A percentile compares a stretch with the other conserved stretches of the same genome.
phyloP scores from a whole-genome alignment of 2,329 filamentous ascomycete genomes.

The Phaeosphaeriaceae sp. region DNA sequence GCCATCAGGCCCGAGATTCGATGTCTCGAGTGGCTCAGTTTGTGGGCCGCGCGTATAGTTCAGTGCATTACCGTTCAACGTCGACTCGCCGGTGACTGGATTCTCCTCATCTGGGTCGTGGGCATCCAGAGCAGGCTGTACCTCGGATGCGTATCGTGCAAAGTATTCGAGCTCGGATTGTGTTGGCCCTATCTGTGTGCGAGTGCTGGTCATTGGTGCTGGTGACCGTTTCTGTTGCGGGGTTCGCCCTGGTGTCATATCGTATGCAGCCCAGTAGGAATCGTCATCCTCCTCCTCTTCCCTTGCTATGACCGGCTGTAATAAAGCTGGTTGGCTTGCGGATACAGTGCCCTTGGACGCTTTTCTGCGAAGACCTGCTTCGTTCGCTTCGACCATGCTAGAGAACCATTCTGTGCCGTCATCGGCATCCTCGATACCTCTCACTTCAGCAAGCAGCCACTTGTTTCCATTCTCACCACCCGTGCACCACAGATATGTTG shows the following conservation, averaged over 20 bases:
- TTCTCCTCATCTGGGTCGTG: slow-evolving; percentile 78
- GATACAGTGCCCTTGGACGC: slow-evolving; percentile 25
- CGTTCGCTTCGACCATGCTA: slow-evolving; percentile 68
- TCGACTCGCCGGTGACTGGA: slow-evolving; percentile 56
- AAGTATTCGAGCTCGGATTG: slow-evolving; percentile 74
- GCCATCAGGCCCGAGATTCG: slow-evolving; percentile 36
- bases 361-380: slow-evolving; percentile 48
- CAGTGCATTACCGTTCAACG: slow-evolving; percentile 61
- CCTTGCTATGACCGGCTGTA: slow-evolving; percentile 21
- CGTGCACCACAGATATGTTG: slow-evolving; percentile 74
- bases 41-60: slow-evolving; percentile 49
- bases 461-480: slow-evolving; percentile 69
- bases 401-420: slow-evolving; percentile 66
- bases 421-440: slow-evolving; percentile 61
- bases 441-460: slow-evolving; percentile 77
- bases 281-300: slow-evolving; percentile 69
- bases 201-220: slow-evolving; percentile 57
- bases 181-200: slow-evolving; percentile 42
- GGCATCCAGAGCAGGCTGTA: slow-evolving; percentile 81
- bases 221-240: slow-evolving; percentile 64
- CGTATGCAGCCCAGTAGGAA: slow-evolving; percentile 82
- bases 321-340: slow-evolving; percentile 11
- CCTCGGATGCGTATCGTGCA: slow-evolving; percentile 73
- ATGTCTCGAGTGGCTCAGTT: slow-evolving; percentile 53
- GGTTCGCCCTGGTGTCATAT: slow-evolving; percentile 64